Evolutionary conservation across 129 eudicot genomes (phyloP).

Genomic region (Pulicaria dysenterica): DNA sequence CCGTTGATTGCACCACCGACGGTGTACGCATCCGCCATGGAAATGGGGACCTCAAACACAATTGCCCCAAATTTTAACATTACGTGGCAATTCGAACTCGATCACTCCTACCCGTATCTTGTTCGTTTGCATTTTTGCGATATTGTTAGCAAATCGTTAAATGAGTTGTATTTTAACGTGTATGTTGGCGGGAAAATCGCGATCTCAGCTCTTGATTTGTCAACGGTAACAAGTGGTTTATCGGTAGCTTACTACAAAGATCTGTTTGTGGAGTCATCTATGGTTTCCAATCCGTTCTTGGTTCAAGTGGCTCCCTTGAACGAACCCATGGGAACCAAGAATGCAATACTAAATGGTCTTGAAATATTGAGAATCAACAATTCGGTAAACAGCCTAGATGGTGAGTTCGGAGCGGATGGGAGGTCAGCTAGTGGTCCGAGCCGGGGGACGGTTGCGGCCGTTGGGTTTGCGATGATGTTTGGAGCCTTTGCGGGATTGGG

Average conservation of each 20-base stretch:
- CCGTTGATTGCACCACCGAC: slow-evolving; percentile 72
- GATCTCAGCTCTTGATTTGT: slow-evolving; percentile 62
- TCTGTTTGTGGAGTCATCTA: slow-evolving; percentile 53
- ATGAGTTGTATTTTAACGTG: slow-evolving; percentile 78
- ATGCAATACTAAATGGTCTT: slow-evolving; percentile 72
- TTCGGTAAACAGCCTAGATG: slow-evolving; percentile 72
- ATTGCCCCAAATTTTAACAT: slow-evolving; percentile 63
- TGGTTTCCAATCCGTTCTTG: slow-evolving; percentile 52
- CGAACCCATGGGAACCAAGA: slow-evolving; percentile 51
- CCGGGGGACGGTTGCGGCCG: slow-evolving; percentile 72
- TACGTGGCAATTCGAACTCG: slow-evolving; percentile 74
- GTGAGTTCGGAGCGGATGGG: slow-evolving; percentile 66
- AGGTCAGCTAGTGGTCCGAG: slow-evolving; percentile 27
- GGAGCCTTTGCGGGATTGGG: slow-evolving; percentile 93
- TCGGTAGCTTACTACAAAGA: slow-evolving; percentile 67
- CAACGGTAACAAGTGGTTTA: slow-evolving; percentile 51
- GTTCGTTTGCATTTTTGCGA: slow-evolving; percentile 86
- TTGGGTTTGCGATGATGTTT: slow-evolving; percentile 96
- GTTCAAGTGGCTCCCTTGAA: slow-evolving; percentile 65
- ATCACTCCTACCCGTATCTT: slow-evolving; percentile 48
- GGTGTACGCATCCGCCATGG: slow-evolving; percentile 70
- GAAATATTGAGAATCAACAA: slow-evolving; percentile 66
- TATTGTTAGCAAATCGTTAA: slow-evolving; percentile 71
- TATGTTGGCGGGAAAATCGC: slow-evolving; percentile 69
- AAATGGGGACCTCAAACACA: slow-evolving; percentile 63